phyloP scores from a whole-genome alignment of 2,329 filamentous ascomycete genomes.

The Graphiopsis chlorocephala region DNA sequence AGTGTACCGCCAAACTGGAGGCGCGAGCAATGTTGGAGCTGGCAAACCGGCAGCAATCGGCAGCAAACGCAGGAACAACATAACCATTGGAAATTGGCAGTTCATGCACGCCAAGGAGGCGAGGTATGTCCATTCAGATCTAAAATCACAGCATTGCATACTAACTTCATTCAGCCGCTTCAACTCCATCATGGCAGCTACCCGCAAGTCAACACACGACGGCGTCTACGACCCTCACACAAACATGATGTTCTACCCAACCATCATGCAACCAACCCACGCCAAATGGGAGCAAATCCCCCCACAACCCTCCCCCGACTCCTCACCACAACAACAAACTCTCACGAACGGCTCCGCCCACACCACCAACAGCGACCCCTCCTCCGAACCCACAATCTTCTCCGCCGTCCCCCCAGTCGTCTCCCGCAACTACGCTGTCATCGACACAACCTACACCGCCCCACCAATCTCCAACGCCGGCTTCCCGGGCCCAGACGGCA shows the following conservation, averaged over 20 bases:
- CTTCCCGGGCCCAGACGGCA: slow-evolving; percentile 57
- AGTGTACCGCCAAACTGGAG: slow-evolving; percentile 77
- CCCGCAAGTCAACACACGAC: slow-evolving; percentile 65
- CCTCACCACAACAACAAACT: slow-evolving; percentile 20
- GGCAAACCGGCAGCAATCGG: slow-evolving; percentile 64
- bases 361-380: slow-evolving; percentile 12
- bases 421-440: slow-evolving; percentile 60
- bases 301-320: slow-evolving; percentile 31
- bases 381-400: slow-evolving; percentile 4
- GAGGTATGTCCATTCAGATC: slow-evolving; percentile 58
- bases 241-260: slow-evolving; percentile 84
- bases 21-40: slow-evolving; percentile 35
- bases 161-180: slow-evolving; percentile 62
- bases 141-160: slow-evolving; percentile 19
- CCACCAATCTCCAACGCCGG: slow-evolving; percentile 58
- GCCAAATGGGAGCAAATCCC: slow-evolving; percentile 74
- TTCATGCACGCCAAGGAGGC: slow-evolving; percentile 88
- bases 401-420: slow-evolving; percentile 52
- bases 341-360: slow-evolving; percentile 18
- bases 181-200: slow-evolving; percentile 69
- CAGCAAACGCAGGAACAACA: slow-evolving; percentile 76
- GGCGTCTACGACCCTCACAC: slow-evolving; percentile 94
- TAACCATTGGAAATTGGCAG: slow-evolving; percentile 96
- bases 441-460: slow-evolving; percentile 60
- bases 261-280: slow-evolving; percentile 84